Conservation (phyloP, 129 eudicot genomes). For the Smallanthus sonchifolius region DNA sequence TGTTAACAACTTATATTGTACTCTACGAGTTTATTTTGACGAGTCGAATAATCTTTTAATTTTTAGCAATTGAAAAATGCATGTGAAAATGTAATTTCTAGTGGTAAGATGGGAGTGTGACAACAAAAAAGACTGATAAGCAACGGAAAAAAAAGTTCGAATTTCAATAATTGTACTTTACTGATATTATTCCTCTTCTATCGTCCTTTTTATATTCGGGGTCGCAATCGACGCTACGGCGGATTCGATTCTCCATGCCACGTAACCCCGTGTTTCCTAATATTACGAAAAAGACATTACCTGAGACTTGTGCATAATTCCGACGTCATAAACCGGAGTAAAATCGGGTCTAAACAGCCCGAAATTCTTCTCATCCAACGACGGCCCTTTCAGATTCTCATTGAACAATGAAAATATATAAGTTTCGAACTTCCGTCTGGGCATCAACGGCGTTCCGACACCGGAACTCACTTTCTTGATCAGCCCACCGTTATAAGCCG, state of each 20-base stretch:
- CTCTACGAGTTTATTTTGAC: no score
- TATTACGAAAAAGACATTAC: conserved; percentile 3
- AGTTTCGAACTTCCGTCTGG: conserved; percentile 64
- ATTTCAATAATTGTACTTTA: no score
- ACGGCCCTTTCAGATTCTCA: conserved; percentile 76
- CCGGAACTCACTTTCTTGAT: conserved; percentile 45
- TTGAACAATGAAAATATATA: conserved; percentile 73
- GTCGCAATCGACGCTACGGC: no score
- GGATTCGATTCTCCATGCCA: not conserved
- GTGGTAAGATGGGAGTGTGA: no score
- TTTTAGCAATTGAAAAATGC: no score
- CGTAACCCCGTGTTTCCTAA: not conserved
- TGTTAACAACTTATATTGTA: no score
- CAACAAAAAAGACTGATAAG: no score
- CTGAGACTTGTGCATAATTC: conserved; percentile 45
- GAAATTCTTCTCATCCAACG: conserved; percentile 69
- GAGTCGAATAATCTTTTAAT: no score
- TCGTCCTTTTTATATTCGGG: no score
- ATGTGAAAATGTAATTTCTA: no score
- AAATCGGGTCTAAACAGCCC: conserved; percentile 87
- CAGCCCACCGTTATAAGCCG: conserved; percentile 63
- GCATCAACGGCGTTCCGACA: conserved; percentile 89
- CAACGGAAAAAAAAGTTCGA: no score
- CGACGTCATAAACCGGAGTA: conserved; percentile 65
- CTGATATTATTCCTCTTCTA: no score